Conservation (phyloP, 768 basidiomycete species). For the Suillus fuscotomentosus region DNA sequence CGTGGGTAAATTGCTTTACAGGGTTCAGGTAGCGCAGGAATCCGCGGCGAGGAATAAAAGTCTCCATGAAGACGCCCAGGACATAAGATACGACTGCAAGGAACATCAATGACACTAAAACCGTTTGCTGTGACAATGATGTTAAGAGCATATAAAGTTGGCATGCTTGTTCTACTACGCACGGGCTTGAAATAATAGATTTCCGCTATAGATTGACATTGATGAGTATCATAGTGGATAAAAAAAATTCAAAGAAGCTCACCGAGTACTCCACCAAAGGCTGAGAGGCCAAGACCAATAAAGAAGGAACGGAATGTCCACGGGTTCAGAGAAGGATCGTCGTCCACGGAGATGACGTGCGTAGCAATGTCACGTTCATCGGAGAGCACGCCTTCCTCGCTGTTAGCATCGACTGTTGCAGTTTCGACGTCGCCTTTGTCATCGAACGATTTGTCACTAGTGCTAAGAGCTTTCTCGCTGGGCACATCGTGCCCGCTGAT, state of each 20-base stretch:
- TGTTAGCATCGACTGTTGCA: conserved; percentile 18
- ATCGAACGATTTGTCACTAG: conserved; percentile 28
- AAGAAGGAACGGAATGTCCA: conserved; percentile 49
- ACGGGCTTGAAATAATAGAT: conserved; percentile 57
- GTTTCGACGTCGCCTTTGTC: conserved; percentile 33
- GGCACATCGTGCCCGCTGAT: neutral
- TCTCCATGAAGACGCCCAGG: conserved; percentile 42
- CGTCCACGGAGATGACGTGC: conserved; percentile 40
- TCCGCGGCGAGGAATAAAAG: conserved; percentile 39
- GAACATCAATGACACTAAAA: conserved; percentile 48
- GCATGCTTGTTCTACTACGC: conserved; percentile 7
- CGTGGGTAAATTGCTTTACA: conserved; percentile 22
- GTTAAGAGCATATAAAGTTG: neutral
- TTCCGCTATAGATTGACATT: conserved; percentile 32
- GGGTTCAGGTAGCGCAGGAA: conserved; percentile 47
- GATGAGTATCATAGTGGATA: conserved; percentile 9
- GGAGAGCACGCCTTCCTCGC: conserved; percentile 34
- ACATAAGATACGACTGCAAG: conserved; percentile 47
- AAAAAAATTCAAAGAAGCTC: conserved; percentile 11
- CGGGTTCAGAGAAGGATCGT: conserved; percentile 44
- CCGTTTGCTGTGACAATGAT: conserved; percentile 39
- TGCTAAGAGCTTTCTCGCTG: conserved; percentile 5
- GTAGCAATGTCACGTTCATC: conserved; percentile 44
- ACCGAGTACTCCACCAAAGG: conserved; percentile 49
- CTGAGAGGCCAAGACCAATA: conserved; percentile 45